Evolutionary conservation across 2,329 filamentous ascomycete species (phyloP).

Genomic region (Nakataea oryzae): DNA sequence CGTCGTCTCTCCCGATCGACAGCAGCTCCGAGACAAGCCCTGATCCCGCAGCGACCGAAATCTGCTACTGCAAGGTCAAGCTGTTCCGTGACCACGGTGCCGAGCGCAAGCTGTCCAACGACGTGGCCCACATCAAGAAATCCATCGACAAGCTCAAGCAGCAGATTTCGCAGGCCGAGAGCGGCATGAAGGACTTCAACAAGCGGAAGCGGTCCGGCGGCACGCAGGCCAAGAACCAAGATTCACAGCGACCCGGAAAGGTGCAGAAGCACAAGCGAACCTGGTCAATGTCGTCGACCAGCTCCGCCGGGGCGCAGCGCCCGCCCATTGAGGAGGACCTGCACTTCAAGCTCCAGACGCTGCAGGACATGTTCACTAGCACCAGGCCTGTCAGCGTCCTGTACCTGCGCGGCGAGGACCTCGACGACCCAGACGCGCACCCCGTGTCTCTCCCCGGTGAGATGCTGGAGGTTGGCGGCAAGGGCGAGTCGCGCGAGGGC

Average conservation of each 20-base stretch:
- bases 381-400: slow-evolving; percentile 69
- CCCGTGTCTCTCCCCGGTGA: slow-evolving; percentile 67
- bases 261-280: slow-evolving; percentile 83
- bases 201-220: slow-evolving; percentile 50
- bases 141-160: slow-evolving; percentile 94
- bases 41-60: slow-evolving; percentile 47
- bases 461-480: slow-evolving; percentile 43
- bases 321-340: slow-evolving; percentile 62
- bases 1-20: slow-evolving; percentile 47
- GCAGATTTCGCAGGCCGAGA: slow-evolving; percentile 72
- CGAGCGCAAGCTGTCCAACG: slow-evolving; percentile 89
- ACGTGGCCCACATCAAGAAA: slow-evolving; percentile 90
- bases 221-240: slow-evolving; percentile 26
- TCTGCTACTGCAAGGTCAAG: slow-evolving; percentile 94
- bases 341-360: slow-evolving; percentile 64
- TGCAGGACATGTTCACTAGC: slow-evolving; percentile 85
- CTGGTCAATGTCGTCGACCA: slow-evolving; percentile 84
- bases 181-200: slow-evolving; percentile 54
- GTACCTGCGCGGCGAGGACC: slow-evolving; percentile 65
- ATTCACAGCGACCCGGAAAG: slow-evolving; percentile 61
- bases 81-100: slow-evolving; percentile 94
- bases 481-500: slow-evolving; percentile 36
- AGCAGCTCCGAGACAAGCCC: slow-evolving; percentile 28
- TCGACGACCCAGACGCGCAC: slow-evolving; percentile 69
- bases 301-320: slow-evolving; percentile 42